These are phyloP conservation scores for Conoideocrella luteorostrata DNA, from an alignment of 2,329 filamentous ascomycete genomes.

Conservation along the genomic window DNA sequence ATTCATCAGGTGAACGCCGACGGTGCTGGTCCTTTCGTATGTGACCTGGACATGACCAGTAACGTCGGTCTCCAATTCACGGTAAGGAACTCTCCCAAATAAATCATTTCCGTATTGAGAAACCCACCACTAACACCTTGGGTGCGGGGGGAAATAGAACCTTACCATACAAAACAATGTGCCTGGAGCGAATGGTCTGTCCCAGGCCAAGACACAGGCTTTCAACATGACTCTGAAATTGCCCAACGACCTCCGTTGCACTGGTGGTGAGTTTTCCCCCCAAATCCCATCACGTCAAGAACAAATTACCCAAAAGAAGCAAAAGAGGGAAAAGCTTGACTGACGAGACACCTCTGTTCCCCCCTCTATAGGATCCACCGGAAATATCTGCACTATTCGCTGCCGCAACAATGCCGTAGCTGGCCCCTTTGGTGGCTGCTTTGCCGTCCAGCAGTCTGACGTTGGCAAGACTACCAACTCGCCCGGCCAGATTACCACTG, in stretches of 20 bases:
- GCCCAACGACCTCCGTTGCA: conserved; percentile 42
- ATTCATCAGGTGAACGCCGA: conserved; percentile 13
- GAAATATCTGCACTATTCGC: conserved; percentile 52
- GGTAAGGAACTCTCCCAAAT: not conserved
- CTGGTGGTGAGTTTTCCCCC: conserved; percentile 38
- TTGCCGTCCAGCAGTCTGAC: conserved; percentile 50
- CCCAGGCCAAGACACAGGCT: conserved; percentile 47
- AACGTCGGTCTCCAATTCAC: conserved; percentile 25
- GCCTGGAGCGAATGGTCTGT: conserved; percentile 51
- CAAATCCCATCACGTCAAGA: not conserved
- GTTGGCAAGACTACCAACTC: conserved; percentile 33
- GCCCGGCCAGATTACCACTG: conserved; percentile 38
- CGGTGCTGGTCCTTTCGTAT: conserved; percentile 40
- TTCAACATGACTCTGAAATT: conserved; percentile 51
- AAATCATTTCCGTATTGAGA: too few species aligned
- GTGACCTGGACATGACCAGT: conserved; percentile 44
- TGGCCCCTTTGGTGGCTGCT: conserved; percentile 52
- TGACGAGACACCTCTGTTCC: too few species aligned
- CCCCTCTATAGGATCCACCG: conserved; percentile 45
- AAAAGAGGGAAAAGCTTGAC: too few species aligned
- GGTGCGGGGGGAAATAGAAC: conserved; percentile 13
- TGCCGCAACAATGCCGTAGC: conserved; percentile 53
- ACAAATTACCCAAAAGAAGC: too few species aligned
- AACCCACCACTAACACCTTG: too few species aligned
- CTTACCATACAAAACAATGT: conserved; percentile 53